Base-by-base conservation (phyloP, 148 eudicot species). In the Drosera capensis region DNA sequence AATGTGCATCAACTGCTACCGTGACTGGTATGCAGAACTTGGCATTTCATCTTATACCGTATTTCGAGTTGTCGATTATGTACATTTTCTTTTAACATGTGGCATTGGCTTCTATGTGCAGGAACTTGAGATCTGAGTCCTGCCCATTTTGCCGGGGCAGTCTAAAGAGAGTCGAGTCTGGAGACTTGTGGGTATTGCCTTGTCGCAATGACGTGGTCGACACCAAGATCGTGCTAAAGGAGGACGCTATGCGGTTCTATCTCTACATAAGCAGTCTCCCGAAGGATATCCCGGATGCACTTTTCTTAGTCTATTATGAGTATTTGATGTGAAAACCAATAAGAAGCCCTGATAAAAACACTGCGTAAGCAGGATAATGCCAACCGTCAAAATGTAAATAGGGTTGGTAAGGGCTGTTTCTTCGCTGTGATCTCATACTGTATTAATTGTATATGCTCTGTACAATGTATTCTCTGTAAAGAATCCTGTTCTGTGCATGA, bases 1-100 rank as follows among this genome's bases (percentile, higher is more conserved):
- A 43, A 77, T 84, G 95, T 84, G 95, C 69, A 71, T 80, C 65
- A 80, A 70, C 53, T 80, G 85, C 63, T 84, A 71, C 53, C 85
- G 78, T 1, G 68, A 84, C 55, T 84, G 90, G 85, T 80, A 70
- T 57, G 13, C 20, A 23, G 35, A 24, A 13, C 24, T 7, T 40
- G 0, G 1, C 16, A 11, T 2, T 3, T 18, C 15, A 14, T 48
- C 23, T 11, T 20, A 28, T 28, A 3, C 31, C 9, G 31, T 28
- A 9, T 9, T 14, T 39, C 25, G 6, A 11, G 12, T 20, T 39
- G 18, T 23, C 8, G 40, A 20, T 16, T 11, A 4, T 25, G 12
- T 43, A 20, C 8, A 5, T 41, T 3, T 25, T 17, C 35, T 20
- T 31, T 14, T 31, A 28, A 7, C 38, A 12, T 28, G 40, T 7